A percentile compares a stretch with the other conserved stretches of the same genome.
Conservation (phyloP, 257 asterid species). For the Marsdenia floribunda region DNA sequence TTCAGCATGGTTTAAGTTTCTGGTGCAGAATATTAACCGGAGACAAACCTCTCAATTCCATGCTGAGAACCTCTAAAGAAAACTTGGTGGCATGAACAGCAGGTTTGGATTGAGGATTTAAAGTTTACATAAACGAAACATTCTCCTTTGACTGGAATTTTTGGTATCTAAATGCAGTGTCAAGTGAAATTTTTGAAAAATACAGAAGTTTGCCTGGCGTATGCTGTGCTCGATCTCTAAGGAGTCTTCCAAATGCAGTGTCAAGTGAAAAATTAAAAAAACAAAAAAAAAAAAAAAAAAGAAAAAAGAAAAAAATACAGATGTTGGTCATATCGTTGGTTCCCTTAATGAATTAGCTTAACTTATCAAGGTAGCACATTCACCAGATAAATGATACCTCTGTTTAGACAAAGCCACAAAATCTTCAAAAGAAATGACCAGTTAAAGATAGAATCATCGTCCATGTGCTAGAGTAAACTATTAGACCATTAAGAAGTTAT, state of each 20-base stretch:
- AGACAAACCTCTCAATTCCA: background rate
- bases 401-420: background rate
- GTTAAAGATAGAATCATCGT: background rate
- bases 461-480: constrained; percentile 1
- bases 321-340: background rate
- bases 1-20: background rate
- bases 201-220: background rate
- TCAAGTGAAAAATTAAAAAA: background rate
- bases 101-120: background rate
- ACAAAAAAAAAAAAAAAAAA: no score
- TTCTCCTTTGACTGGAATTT: background rate
- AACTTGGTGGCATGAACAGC: no score
- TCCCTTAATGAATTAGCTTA: background rate
- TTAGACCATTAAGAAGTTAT: background rate
- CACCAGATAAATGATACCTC: background rate
- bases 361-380: background rate
- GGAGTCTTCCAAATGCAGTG: background rate
- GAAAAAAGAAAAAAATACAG: background rate
- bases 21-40: background rate
- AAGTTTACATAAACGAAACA: background rate
- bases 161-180: background rate
- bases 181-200: background rate
- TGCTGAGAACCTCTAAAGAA: background rate
- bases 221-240: background rate
- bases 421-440: background rate